Evolutionary conservation across 345 rosid genomes (phyloP), one percentile per base, ranked within the genome.

Genomic region (Theobroma cacao): DNA sequence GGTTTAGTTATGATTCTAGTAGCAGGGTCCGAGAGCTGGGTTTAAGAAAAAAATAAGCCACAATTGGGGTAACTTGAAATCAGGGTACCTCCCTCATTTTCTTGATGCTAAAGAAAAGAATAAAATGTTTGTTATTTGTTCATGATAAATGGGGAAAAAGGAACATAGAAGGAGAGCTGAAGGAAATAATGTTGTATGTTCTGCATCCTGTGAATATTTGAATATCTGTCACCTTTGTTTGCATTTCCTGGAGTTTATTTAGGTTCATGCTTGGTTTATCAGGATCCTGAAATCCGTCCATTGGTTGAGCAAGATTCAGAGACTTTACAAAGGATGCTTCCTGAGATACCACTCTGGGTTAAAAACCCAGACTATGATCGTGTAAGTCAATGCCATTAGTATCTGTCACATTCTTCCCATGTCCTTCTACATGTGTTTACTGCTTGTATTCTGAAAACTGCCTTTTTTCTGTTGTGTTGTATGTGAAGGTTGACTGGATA

Each of bases 271-370:
- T 72, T 79, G 12, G 36, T 71, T 88, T 78, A 30, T 31, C 82
- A 93, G 99, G 90, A 91, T 88, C 99, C 97, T 41, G 78, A 83
- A 72, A 83, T 92, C 72, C 88, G 88, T 61, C 88, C 99, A 0
- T 75, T 96, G 80, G 86, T 85, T 45, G 95, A 92, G 78, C 94
- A 86, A 86, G 98, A 93, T 72, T 79, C 98, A 2, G 92, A 88
- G 24, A 80, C 90, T 71, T 77, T 96, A 88, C 94, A 79, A 75
- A 90, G 87, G 72, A 88, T 96, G 97, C 89, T 96, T 74, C 98
- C 99, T 0, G 98, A 96, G 86, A 91, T 96, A 79, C 99, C 99
- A 0, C 85, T 81, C 7, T 96, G 99, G 99, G 97, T 96, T 63
- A 96, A 96, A 77, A 92, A 89, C 76, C 99, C 99, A 0, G 98